These are phyloP conservation scores for Salix exigua DNA, from an alignment of 345 rosid species.

Conservation along the genomic window DNA sequence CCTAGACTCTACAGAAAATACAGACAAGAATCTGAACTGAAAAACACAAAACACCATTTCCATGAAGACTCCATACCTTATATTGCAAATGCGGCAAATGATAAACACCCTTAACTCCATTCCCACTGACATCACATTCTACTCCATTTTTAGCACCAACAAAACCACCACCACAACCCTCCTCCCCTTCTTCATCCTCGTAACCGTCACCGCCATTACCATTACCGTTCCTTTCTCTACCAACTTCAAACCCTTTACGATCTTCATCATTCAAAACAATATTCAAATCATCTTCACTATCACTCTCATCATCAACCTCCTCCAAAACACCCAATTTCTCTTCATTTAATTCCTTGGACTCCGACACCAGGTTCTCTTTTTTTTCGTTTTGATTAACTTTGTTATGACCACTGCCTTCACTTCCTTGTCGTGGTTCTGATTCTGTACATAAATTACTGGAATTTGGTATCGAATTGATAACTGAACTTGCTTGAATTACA, in stretches of 20 bases:
- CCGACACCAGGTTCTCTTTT: slow-evolving; percentile 2
- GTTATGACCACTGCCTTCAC: not conserved
- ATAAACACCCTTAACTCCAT: slow-evolving; percentile 9
- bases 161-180: not conserved
- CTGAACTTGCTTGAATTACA: slow-evolving; percentile 34
- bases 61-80: slow-evolving; percentile 30
- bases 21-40: not conserved
- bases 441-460: slow-evolving; percentile 8
- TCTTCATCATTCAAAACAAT: slow-evolving; percentile 64
- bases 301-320: slow-evolving; percentile 30
- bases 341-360: not conserved
- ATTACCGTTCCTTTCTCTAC: not conserved
- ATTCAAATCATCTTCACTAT: slow-evolving; percentile 63
- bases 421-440: slow-evolving; percentile 12
- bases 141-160: not conserved
- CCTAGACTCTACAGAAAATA: not conserved
- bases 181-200: slow-evolving; percentile 11
- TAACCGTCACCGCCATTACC: slow-evolving; percentile 4
- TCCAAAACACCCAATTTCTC: slow-evolving; percentile 20
- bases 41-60: not conserved
- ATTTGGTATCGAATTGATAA: slow-evolving; percentile 13
- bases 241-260: slow-evolving; percentile 21
- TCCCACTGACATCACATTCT: slow-evolving; percentile 6
- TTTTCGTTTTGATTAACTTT: not conserved
- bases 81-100: slow-evolving; percentile 1